Evolutionary conservation across 1,284 basidiomycete genomes (phyloP), one percentile per base, ranked within the genome.

Genomic region (Papiliotrema laurentii): DNA sequence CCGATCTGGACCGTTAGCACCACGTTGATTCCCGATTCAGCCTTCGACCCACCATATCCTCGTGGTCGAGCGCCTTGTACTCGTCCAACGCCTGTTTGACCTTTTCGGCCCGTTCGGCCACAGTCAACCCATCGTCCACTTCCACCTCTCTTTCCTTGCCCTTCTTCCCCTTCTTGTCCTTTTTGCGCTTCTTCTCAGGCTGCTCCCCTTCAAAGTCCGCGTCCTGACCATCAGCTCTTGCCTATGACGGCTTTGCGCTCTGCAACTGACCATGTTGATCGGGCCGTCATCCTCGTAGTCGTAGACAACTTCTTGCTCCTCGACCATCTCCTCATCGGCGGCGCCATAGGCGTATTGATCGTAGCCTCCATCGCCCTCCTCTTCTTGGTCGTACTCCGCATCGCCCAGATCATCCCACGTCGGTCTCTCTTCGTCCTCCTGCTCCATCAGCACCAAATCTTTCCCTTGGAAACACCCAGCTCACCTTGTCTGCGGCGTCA

Each of bases 51-150:
- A 92, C 90, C 78, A 96, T 82, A 68, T 97, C 93, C 73, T 97
- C 97, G 77, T 97, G 96, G 59, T 97, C 92, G 18, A 97, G 79
- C 26, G 79, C 82, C 69, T 91, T 87, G 45, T 97, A 79, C 66
- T 92, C 87, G 54, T 93, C 87, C 83, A 97, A 87, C 60, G 93
- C 89, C 62, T 87, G 78, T 49, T 91, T 84, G 46, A 93, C 74
- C 59, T 84, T 86, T 54, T 47, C 66, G 56, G 87, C 87, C 51
- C 86, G 82, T 81, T 89, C 88, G 64, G 87, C 86, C 61, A 93
- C 87, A 25, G 86, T 87, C 65, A 58, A 54, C 31, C 27, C 61
- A 5, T 54, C 60, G 43, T 59, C 58, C 16, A 89, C 87, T 81
- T 87, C 82, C 9, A 54, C 59, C 61, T 61, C 68, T 55, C 68